Evolutionary conservation across 2,329 filamentous ascomycete species (phyloP), one percentile per base, ranked within the genome.

Genomic region (Epichloe coenophiala): DNA sequence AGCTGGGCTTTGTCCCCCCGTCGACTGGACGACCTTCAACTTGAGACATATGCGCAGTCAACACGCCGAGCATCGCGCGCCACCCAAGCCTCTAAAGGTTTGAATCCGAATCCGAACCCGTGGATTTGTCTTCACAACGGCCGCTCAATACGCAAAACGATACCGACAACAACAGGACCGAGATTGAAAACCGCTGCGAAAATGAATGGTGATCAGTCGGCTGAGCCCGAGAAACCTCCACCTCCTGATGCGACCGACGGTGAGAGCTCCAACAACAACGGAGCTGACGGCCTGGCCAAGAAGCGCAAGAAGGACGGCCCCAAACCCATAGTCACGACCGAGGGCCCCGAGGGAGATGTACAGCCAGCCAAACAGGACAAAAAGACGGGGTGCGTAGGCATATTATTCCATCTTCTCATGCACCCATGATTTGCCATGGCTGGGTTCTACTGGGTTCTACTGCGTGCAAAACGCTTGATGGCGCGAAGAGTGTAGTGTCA

Each of bases 271-370:
- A 67, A 11, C 1, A 31, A 31, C 27, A 31, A 67, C 52, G 60
- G 62, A 50, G 59, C 56, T 49, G 63, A 58, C 48, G 55, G 61
- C n/a, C 53, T 56, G 23, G 60, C 61, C 21, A 87, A 86, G 75
- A 88, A 88, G 75, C 77, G 83, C 62, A 83, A 84, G 72, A 88
- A 88, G 75, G 81, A 83, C 41, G 76, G 75, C 49, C 70, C 86
- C 58, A 86, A 86, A 69, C 84, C 84, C 60, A 87, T 88, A 62
- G 84, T 88, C 67, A 88, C 83, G 40, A 84, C 77, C 53, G 83
- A 71, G 66, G 66, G 72, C 68, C 13, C 27, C 9, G 48, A 43
- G 13, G 13, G 19, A 44, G 45, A 40, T 21, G 23, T 36, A 17
- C 38, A 48, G 33, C 23, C 23, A 19, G 40, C 33, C 21, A 47